Evolutionary conservation across 768 basidiomycete genomes (phyloP), one percentile per base, ranked within the genome.

Genomic region (Lentinula sp.): DNA sequence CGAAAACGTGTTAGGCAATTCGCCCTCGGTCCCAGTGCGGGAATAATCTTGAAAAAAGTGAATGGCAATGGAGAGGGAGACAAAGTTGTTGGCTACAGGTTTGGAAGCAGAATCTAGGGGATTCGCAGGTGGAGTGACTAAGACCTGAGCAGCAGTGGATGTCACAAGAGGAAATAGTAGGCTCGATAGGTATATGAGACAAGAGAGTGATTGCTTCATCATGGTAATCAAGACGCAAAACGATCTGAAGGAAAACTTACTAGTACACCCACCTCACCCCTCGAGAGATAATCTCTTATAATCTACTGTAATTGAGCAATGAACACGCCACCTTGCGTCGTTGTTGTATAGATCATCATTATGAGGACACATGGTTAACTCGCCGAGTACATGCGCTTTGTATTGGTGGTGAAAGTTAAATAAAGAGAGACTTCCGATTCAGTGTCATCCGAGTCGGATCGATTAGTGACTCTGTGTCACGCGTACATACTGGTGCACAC

Each of bases 1-100:
- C 2, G 56, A 57, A 28, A 57, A 57, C 15, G n/a, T 48, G 56
- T 57, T 57, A 20, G 56, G 41, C 7, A 7, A 6, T 57, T 43
- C 41, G 13, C 56, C 56, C 0, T 57, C n/a, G 20, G 53, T 33
- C 16, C 45, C 56, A 5, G 16, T 32, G 20, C 56, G 43, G 15
- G 56, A 32, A 42, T 57, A 57, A 8, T 57, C 56, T 18, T 57
- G 56, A 10, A 57, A 57, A 15, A 43, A 57, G 35, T 57, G 56
- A 13, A 57, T 57, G 9, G 56, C 56, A 28, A 57, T 57, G 6
- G 56, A 57, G 13, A 57, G 42, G 15, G 56, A 57, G n/a, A 57
- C 33, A 18, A 57, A 57, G n/a, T 57, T 48, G 28, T 57, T 57
- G 16, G 18, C 56, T 4, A 57, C 45, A 36, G 56, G 16, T 15